These are phyloP conservation scores for Botrytis byssoidea DNA, from an alignment of 2,329 filamentous ascomycete genomes.

Conservation along the genomic window DNA sequence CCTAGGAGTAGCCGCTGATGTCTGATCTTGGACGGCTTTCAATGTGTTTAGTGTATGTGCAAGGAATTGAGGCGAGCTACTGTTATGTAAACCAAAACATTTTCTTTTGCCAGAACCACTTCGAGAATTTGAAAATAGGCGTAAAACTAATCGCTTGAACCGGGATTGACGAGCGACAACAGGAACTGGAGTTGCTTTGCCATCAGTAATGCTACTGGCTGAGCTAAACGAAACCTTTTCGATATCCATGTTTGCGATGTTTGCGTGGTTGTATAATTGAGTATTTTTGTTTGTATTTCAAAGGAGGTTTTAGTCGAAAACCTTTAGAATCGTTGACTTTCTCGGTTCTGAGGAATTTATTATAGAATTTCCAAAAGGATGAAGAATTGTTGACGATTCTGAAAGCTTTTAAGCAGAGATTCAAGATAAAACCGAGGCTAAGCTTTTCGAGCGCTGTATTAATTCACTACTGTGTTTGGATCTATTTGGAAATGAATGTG, in stretches of 20 bases:
- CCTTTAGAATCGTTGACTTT: not conserved
- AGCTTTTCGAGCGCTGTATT: not conserved
- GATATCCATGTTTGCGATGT: not conserved
- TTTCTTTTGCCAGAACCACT: not conserved
- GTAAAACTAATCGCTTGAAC: not conserved
- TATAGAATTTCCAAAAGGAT: not conserved
- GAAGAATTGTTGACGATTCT: not conserved
- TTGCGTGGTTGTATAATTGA: not conserved
- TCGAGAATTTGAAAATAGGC: fast-evolving
- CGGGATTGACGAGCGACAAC: not conserved
- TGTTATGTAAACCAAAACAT: not conserved
- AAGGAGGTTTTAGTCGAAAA: not conserved
- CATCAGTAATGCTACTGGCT: not conserved
- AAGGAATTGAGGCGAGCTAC: not conserved
- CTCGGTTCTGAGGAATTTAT: not conserved
- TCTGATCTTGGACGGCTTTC: not conserved
- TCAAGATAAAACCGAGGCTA: not conserved
- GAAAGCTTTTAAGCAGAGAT: not conserved
- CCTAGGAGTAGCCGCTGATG: too few relatives aligned
- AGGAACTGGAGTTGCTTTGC: not conserved
- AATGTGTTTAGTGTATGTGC: too few relatives aligned
- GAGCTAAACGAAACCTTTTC: not conserved
- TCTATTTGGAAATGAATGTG: not conserved
- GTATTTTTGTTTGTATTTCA: not conserved
- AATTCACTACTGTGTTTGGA: not conserved